Evolutionary conservation across 768 basidiomycete species (phyloP).

Genomic region (Astraeus odoratus): DNA sequence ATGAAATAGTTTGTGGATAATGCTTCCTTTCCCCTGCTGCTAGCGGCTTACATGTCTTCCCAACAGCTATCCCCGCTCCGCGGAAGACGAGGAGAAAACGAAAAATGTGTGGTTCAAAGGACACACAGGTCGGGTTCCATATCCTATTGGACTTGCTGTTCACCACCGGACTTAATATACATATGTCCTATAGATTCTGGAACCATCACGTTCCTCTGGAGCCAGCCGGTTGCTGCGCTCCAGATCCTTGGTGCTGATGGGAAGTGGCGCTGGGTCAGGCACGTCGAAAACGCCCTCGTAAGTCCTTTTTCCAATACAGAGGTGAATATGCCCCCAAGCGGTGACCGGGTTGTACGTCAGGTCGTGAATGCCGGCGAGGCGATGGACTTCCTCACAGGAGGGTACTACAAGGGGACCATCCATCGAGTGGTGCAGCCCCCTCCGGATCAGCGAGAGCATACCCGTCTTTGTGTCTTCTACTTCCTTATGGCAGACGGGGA

Average conservation of each 20-base stretch:
- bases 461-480: constrained; percentile 54
- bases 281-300: constrained; percentile 53
- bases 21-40: neutral
- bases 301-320: constrained; percentile 1
- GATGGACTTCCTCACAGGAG: constrained; percentile 54
- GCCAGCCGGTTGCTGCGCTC: constrained; percentile 52
- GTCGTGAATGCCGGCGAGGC: constrained; percentile 56
- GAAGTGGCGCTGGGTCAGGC: constrained; percentile 51
- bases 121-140: constrained; percentile 38
- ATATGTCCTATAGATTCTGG: constrained; percentile 38
- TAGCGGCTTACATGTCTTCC: neutral
- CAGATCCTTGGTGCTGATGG: constrained; percentile 50
- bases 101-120: constrained; percentile 57
- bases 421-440: constrained; percentile 59
- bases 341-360: constrained; percentile 30
- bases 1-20: constrained; percentile 54
- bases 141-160: no score
- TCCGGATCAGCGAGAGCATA: constrained; percentile 39
- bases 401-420: constrained; percentile 52
- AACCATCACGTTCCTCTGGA: constrained; percentile 51
- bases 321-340: neutral
- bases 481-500: constrained; percentile 48
- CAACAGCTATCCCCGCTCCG: constrained; percentile 45
- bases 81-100: constrained; percentile 43
- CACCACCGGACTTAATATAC: neutral